Evolutionary conservation across 306 rosid species (phyloP).

Genomic region (Pterocarpus santalinus): DNA sequence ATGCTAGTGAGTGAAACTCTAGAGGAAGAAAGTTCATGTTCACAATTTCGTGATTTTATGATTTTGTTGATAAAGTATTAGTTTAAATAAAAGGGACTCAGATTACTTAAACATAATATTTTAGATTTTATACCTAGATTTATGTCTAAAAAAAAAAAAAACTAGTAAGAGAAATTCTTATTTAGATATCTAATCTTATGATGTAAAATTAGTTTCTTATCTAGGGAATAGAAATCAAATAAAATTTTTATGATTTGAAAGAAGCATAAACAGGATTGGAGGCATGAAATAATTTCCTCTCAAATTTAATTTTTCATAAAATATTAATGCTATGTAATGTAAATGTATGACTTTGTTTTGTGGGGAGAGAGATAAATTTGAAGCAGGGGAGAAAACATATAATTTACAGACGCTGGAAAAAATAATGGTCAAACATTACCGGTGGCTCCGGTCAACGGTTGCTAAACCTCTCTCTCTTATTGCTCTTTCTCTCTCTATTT

Average conservation of each 20-base stretch:
- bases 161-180: too few species aligned
- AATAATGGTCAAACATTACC: slow-evolving; percentile 70
- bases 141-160: too few species aligned
- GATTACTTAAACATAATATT: too few species aligned
- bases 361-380: slow-evolving; percentile 24
- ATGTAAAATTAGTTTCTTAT: background rate
- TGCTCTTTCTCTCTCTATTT: slow-evolving; percentile 21
- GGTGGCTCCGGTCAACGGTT: slow-evolving; percentile 83
- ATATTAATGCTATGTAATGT: background rate
- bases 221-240: too few species aligned
- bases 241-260: background rate
- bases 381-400: slow-evolving; percentile 51
- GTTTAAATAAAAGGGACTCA: too few species aligned
- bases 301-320: background rate
- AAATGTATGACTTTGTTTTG: background rate
- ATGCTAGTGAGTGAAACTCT: background rate
- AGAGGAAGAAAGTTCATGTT: background rate
- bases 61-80: too few species aligned
- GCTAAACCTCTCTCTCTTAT: slow-evolving; percentile 63
- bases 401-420: slow-evolving; percentile 45
- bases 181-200: background rate
- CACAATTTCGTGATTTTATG: too few species aligned
- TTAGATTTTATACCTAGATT: too few species aligned
- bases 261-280: background rate
- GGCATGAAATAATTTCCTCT: background rate